phyloP scores from a whole-genome alignment of 2,329 filamentous ascomycete genomes.

The Fusarium poae region DNA sequence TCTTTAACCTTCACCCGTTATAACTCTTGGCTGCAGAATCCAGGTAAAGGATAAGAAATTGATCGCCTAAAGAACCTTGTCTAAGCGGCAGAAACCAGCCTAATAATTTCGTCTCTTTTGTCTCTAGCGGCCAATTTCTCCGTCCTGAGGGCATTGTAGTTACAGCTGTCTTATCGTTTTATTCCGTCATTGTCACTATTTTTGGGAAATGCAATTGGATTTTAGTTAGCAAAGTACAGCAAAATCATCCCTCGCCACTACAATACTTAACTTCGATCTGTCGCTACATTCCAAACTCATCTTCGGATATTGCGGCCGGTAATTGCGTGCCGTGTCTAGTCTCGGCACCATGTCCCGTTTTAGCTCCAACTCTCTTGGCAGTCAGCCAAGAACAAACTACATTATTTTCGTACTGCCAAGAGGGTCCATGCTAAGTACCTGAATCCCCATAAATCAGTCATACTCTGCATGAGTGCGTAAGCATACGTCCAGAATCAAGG shows the following conservation, averaged over 20 bases:
- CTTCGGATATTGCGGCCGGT: conserved; percentile 29
- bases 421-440: background rate
- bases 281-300: background rate
- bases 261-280: background rate
- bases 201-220: background rate
- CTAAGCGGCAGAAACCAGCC: too few relatives aligned
- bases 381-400: background rate
- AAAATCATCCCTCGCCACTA: background rate
- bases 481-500: background rate
- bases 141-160: too few relatives aligned
- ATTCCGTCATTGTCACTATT: background rate
- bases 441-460: conserved; percentile 3
- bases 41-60: background rate
- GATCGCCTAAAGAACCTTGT: too few relatives aligned
- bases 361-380: conserved; percentile 11
- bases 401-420: background rate
- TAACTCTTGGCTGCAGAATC: too few relatives aligned
- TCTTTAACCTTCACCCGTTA: too few relatives aligned
- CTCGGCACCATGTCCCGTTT: conserved; percentile 18
- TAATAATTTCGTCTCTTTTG: too few relatives aligned
- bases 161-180: background rate
- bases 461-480: conserved; percentile 13
- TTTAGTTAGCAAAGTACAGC: background rate
- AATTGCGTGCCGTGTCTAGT: conserved; percentile 20
- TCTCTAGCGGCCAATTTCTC: too few relatives aligned